These are phyloP conservation scores for Hemileia vastatrix DNA, from an alignment of 1,284 basidiomycete genomes.

Conservation along the genomic window DNA sequence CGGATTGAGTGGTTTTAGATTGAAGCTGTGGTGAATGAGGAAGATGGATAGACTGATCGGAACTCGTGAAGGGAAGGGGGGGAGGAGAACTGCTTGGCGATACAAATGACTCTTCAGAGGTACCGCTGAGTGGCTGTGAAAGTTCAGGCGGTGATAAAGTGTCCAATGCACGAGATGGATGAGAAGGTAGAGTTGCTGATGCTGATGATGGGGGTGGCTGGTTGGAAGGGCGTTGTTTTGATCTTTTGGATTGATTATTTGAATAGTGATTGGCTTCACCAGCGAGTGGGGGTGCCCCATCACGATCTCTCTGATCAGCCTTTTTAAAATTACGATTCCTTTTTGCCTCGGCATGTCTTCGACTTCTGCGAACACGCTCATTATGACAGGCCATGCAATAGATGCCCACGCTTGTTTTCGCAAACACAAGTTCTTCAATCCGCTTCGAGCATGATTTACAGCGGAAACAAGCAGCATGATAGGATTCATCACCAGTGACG, in stretches of 20 bases:
- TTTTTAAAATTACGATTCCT: constrained; percentile 38
- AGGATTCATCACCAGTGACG: constrained; percentile 97
- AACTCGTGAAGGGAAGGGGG: background rate
- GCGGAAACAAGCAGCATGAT: constrained; percentile 97
- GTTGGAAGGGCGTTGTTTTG: constrained; percentile 1
- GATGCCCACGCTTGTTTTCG: constrained; percentile 95
- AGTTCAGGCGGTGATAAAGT: too few species aligned
- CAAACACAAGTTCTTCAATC: constrained; percentile 96
- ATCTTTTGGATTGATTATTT: constrained; percentile 4
- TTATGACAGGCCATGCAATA: constrained; percentile 98
- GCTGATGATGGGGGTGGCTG: background rate
- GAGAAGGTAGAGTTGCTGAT: too few species aligned
- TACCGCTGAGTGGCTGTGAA: too few species aligned
- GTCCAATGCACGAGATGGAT: too few species aligned
- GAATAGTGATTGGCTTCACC: constrained; percentile 6
- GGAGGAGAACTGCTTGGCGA: background rate
- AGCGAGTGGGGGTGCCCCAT: background rate
- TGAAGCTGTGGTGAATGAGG: background rate
- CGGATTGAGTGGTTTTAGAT: background rate
- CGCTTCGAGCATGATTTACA: constrained; percentile 87
- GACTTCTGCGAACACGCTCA: constrained; percentile 82
- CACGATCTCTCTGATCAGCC: background rate
- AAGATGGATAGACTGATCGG: background rate
- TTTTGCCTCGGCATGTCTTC: constrained; percentile 72
- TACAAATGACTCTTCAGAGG: too few species aligned